Base-by-base conservation (phyloP, 1,284 basidiomycete species). In the Moesziomyces sp. region DNA sequence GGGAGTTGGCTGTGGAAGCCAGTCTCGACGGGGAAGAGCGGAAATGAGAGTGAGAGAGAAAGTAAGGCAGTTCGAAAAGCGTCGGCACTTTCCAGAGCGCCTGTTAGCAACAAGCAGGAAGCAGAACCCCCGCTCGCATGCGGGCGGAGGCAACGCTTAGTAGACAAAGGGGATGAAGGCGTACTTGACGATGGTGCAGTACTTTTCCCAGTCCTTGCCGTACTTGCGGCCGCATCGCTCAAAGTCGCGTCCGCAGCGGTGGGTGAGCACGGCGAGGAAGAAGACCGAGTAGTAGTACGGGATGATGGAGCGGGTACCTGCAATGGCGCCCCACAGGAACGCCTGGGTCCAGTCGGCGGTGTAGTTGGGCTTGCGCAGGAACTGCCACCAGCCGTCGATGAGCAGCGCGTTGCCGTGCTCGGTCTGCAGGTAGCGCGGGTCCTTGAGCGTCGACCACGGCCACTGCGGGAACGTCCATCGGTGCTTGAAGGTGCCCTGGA, bases 361-460 rank as follows among this genome's bases (percentile, higher is more conserved):
- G 62, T 83, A 85, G 76, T 85, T 84, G 58, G 78, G 64, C 67
- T 79, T 76, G 57, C 71, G 70, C 6, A 76, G 64, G 84, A 90
- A 95, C 58, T 88, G 89, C 93, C 93, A 96, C 91, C 91, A 93
- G 45, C 93, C 93, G 77, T 91, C 91, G 34, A 91, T 90, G 52
- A 94, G 87, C 18, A 94, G 89, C 47, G 91, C 91, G 78, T 94
- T 94, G 88, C 96, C 96, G 86, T 97, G 94, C 55, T 91, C 90
- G 60, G 97, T 98, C 86, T 97, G 91, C 75, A 99, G 92, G 84
- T 88, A 97, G 18, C 90, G 91, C 13, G 97, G 96, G 85, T 98
- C 91, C 83, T 93, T 86, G 74, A 97, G 86, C n/a, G 90, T 91
- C 64, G 90, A 89, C 85, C 93, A 89, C 0, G 96, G 96, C 26